A percentile compares a stretch with the other conserved stretches of the same genome.
phyloP scores from a whole-genome alignment of 73 alveolate species.

The Paramecium caudatum region DNA sequence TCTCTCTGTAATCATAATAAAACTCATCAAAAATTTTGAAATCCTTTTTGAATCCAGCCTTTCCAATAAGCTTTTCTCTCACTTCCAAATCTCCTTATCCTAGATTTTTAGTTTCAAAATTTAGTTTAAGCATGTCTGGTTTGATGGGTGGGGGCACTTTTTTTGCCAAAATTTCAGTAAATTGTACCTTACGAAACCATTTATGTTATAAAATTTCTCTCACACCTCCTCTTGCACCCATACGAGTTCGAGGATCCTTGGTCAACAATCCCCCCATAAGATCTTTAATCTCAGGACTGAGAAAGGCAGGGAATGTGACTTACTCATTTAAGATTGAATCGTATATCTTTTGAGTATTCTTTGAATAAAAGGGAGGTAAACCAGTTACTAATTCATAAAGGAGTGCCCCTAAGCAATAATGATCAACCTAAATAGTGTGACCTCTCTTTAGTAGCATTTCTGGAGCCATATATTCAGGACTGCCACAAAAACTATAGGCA shows the following conservation, averaged over 20 bases:
- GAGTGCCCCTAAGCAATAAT: constrained; percentile 95
- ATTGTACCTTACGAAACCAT: constrained; percentile 85
- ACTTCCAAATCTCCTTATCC: constrained; percentile 62
- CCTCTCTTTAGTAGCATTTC: constrained; percentile 94
- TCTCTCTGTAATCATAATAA: constrained; percentile 39
- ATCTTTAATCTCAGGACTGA: constrained; percentile 80
- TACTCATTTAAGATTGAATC: constrained; percentile 78
- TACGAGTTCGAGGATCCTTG: constrained; percentile 88
- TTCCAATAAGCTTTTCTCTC: constrained; percentile 54
- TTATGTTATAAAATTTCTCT: constrained; percentile 87
- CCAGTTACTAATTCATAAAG: constrained; percentile 96
- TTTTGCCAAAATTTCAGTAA: constrained; percentile 1
- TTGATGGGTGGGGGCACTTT: constrained; percentile 69
- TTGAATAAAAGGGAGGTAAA: constrained; percentile 93
- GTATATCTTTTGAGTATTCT: constrained; percentile 81
- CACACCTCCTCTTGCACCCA: constrained; percentile 83
- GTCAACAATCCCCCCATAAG: constrained; percentile 82
- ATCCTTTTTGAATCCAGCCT: constrained; percentile 45
- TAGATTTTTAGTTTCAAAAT: constrained; percentile 67
- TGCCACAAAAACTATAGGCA: constrained; percentile 94
- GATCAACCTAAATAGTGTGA: constrained; percentile 91
- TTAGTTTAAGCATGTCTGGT: constrained; percentile 65
- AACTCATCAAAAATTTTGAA: constrained; percentile 41
- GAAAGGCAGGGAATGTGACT: constrained; percentile 73
- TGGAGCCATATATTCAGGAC: constrained; percentile 97